Conservation (phyloP, 2,329 filamentous ascomycete genomes). For the Phaeosphaeria sp. region DNA sequence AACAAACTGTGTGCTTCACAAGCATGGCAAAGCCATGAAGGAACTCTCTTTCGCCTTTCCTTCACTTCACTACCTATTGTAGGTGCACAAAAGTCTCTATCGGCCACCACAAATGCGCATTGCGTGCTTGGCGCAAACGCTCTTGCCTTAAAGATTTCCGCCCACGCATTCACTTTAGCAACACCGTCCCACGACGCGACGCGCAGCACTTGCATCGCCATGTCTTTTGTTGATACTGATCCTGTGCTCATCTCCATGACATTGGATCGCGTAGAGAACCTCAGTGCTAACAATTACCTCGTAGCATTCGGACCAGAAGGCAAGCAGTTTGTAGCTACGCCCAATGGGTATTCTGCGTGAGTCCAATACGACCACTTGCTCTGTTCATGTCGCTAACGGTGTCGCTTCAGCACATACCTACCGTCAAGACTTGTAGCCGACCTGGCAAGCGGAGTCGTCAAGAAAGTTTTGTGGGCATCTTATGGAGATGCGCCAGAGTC, state of each 20-base stretch:
- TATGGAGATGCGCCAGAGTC: slow-evolving; percentile 30
- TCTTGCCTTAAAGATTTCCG: slow-evolving; percentile 4
- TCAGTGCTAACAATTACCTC: slow-evolving; percentile 31
- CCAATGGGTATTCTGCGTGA: slow-evolving; percentile 37
- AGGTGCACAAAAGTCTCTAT: background rate
- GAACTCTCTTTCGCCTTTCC: background rate
- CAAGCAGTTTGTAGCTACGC: slow-evolving; percentile 32
- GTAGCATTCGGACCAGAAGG: slow-evolving; percentile 30
- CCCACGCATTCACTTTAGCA: background rate
- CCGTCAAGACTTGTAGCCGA: slow-evolving; percentile 17
- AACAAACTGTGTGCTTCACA: no score
- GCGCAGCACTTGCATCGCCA: slow-evolving; percentile 1
- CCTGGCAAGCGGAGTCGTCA: slow-evolving; percentile 11
- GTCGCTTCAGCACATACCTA: slow-evolving; percentile 22
- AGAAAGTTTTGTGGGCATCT: slow-evolving; percentile 32
- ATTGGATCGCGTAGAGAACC: slow-evolving; percentile 20
- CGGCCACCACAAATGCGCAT: background rate
- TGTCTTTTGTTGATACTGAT: slow-evolving; percentile 8
- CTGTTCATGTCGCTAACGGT: slow-evolving; percentile 4
- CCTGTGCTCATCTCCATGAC: slow-evolving; percentile 6
- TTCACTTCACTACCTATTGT: background rate
- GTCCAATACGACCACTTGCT: background rate
- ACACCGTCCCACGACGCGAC: background rate
- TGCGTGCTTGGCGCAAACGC: slow-evolving; percentile 20
- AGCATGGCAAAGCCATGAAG: background rate